Percentiles rank a stretch among this genome's conserved stretches.
Conservation (phyloP, 768 basidiomycete species). For the Nidularia pulvinata region DNA sequence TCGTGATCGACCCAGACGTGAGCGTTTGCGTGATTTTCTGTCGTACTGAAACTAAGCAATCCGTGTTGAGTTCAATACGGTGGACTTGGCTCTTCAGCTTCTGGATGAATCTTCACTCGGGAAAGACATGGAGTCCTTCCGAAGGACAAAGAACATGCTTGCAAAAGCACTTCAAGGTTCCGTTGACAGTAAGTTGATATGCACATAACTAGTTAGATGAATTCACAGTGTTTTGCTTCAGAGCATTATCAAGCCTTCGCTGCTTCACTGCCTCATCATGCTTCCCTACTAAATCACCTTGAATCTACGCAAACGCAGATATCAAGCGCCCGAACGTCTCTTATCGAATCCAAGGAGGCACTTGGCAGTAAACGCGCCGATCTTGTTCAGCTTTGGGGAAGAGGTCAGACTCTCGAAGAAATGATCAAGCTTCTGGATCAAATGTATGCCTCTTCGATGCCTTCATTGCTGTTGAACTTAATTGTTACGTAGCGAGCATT, state of each 20-base stretch:
- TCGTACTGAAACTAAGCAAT: conserved; percentile 5
- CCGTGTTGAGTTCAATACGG: conserved; percentile 80
- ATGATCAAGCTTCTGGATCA: conserved; percentile 95
- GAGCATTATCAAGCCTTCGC: conserved; percentile 95
- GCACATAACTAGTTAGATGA: neutral
- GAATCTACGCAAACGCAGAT: conserved; percentile 75
- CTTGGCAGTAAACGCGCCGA: conserved; percentile 85
- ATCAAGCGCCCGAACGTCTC: conserved; percentile 60
- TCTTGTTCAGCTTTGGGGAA: conserved; percentile 85
- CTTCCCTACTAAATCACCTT: conserved; percentile 73
- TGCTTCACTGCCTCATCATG: conserved; percentile 90
- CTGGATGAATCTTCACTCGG: conserved; percentile 75
- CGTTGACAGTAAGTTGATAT: conserved; percentile 69
- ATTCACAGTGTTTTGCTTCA: conserved; percentile 17
- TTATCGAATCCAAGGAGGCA: conserved; percentile 80
- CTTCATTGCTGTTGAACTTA: neutral
- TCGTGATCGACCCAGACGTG: conserved; percentile 82
- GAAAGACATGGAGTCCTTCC: conserved; percentile 78
- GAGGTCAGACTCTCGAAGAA: conserved; percentile 91
- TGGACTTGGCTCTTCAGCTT: conserved; percentile 89
- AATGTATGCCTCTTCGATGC: conserved; percentile 58
- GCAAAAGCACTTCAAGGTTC: conserved; percentile 84
- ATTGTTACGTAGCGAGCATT: conserved; percentile 64
- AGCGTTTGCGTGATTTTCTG: conserved; percentile 16
- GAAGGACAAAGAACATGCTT: conserved; percentile 72